These are phyloP conservation scores for Trifolium repens DNA, from an alignment of 306 rosid genomes.

Conservation along the genomic window DNA sequence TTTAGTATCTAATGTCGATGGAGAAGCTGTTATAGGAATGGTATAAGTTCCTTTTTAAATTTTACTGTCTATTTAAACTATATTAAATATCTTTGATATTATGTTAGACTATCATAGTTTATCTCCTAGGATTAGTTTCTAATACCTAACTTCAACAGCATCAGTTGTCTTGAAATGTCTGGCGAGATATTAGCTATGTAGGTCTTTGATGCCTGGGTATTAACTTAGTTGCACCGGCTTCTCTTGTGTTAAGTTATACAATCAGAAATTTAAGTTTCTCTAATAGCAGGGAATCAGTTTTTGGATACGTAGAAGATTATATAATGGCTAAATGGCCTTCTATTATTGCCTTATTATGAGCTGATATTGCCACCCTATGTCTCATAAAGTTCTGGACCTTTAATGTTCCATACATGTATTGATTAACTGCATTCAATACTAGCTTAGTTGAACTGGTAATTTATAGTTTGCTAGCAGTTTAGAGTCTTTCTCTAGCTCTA, in stretches of 20 bases:
- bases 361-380: conserved; percentile 8
- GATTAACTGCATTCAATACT: conserved; percentile 28
- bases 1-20: conserved; percentile 55
- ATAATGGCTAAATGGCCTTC: neutral
- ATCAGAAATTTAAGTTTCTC: neutral
- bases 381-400: conserved; percentile 19
- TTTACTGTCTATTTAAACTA: neutral
- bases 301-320: conserved; percentile 7
- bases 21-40: conserved; percentile 87
- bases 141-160: neutral
- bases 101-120: neutral
- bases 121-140: neutral
- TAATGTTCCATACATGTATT: conserved; percentile 12
- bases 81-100: neutral
- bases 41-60: conserved; percentile 40
- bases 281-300: conserved; percentile 16
- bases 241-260: conserved; percentile 23
- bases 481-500: conserved; percentile 17
- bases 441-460: conserved; percentile 8
- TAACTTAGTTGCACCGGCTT: conserved; percentile 3
- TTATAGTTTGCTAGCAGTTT: conserved; percentile 1
- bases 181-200: conserved; percentile 27
- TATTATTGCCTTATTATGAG: conserved; percentile 7
- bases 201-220: neutral
- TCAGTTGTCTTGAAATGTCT: conserved; percentile 33